A percentile compares a stretch with the other conserved stretches of the same genome.
phyloP scores from a whole-genome alignment of 2,329 filamentous ascomycete genomes.

The Cytospora piceae region DNA sequence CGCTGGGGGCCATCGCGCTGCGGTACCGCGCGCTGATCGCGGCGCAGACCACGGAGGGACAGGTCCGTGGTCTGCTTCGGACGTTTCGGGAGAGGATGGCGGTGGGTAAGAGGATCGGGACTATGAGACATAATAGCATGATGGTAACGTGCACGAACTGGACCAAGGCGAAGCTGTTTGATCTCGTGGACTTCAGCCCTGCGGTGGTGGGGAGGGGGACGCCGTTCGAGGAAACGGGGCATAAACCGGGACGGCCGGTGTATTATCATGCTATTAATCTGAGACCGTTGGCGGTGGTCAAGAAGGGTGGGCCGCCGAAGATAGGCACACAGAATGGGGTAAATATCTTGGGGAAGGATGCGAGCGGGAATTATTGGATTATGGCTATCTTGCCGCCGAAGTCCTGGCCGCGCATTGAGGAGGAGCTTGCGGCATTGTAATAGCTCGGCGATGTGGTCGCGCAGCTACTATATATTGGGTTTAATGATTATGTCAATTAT shows the following conservation, averaged over 20 bases:
- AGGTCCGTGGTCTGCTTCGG: slow-evolving; percentile 29
- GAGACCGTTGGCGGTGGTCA: slow-evolving; percentile 6
- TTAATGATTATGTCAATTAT: too few relatives aligned
- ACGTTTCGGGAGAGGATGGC: slow-evolving; percentile 20
- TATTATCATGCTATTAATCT: slow-evolving; percentile 22
- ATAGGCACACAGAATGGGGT: background rate
- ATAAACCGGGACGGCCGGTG: slow-evolving; percentile 10
- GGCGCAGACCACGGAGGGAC: slow-evolving; percentile 30
- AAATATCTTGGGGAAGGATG: slow-evolving; percentile 22
- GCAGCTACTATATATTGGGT: too few relatives aligned
- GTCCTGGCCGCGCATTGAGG: slow-evolving; percentile 17
- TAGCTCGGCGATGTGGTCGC: background rate
- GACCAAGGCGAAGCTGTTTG: slow-evolving; percentile 42
- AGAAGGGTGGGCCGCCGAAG: slow-evolving; percentile 7
- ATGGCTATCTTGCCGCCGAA: slow-evolving; percentile 24
- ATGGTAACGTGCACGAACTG: slow-evolving; percentile 26
- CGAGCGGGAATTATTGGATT: slow-evolving; percentile 23
- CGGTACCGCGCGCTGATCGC: slow-evolving; percentile 27
- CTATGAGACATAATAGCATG: slow-evolving; percentile 15
- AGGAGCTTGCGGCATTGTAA: slow-evolving; percentile 5
- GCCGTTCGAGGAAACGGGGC: background rate
- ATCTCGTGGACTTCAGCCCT: slow-evolving; percentile 42
- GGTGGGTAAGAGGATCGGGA: slow-evolving; percentile 5
- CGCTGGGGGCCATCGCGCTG: slow-evolving; percentile 31
- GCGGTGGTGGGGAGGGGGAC: slow-evolving; percentile 30